Evolutionary conservation across 805 yeast species (phyloP).

Genomic region (Saccharomycopsis sp.): DNA sequence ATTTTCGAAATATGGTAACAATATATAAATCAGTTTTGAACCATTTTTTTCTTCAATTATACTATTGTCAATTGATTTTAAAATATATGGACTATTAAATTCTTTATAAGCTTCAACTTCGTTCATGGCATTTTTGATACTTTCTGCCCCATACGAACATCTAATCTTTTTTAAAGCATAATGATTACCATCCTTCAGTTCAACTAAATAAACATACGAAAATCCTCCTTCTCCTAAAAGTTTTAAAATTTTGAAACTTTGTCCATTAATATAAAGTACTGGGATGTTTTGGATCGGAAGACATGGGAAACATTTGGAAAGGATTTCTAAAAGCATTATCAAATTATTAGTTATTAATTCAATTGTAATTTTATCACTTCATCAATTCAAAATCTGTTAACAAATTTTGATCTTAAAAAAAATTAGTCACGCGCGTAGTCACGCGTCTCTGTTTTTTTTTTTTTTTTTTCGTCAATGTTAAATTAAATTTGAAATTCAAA

Average conservation of each 20-base stretch:
- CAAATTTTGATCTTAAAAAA: too few species aligned
- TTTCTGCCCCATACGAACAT: slow-evolving; percentile 79
- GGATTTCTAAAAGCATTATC: neutral
- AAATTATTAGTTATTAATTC: too few species aligned
- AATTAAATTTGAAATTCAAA: too few species aligned
- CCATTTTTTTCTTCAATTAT: slow-evolving; percentile 71
- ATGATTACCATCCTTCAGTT: slow-evolving; percentile 32
- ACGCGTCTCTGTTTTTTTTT: too few species aligned
- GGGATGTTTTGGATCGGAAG: slow-evolving; percentile 10
- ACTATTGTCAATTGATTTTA: slow-evolving; percentile 59
- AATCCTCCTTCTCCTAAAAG: slow-evolving; percentile 89
- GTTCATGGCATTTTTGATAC: slow-evolving; percentile 60
- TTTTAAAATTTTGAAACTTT: slow-evolving; percentile 49
- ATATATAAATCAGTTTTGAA: slow-evolving; percentile 62
- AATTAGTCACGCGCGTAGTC: too few species aligned
- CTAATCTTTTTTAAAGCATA: slow-evolving; percentile 80
- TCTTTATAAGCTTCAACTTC: slow-evolving; percentile 70
- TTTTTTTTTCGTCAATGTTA: too few species aligned
- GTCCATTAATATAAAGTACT: slow-evolving; percentile 45
- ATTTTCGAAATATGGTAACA: slow-evolving; percentile 65
- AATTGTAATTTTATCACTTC: too few species aligned
- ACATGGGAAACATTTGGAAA: slow-evolving; percentile 1
- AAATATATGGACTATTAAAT: slow-evolving; percentile 58
- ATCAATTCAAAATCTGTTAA: too few species aligned
- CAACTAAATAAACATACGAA: slow-evolving; percentile 75